These are phyloP conservation scores for Rhizophora mangle DNA, from an alignment of 345 rosid species.

Conservation along the genomic window DNA sequence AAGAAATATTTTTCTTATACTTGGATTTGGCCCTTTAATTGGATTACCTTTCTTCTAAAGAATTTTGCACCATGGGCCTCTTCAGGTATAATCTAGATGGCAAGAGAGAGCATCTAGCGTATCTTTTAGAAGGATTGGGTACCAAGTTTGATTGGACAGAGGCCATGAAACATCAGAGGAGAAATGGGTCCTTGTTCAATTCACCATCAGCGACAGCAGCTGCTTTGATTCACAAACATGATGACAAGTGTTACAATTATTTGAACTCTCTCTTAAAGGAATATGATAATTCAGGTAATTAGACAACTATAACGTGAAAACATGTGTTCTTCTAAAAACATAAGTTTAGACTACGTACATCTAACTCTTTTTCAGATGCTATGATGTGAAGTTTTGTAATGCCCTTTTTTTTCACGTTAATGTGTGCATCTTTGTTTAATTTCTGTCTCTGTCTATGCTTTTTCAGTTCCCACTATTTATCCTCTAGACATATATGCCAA, in stretches of 20 bases:
- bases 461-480: constrained; percentile 13
- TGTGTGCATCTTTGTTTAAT: neutral
- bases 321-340: neutral
- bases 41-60: no score
- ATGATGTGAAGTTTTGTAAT: neutral
- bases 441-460: neutral
- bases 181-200: constrained; percentile 14
- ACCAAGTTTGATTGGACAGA: constrained; percentile 1
- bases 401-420: neutral
- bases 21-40: no score
- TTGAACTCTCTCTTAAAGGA: constrained; percentile 1
- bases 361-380: neutral
- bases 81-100: neutral
- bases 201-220: constrained; percentile 25
- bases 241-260: constrained; percentile 12
- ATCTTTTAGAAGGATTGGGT: constrained; percentile 16
- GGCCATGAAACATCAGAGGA: constrained; percentile 17
- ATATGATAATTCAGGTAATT: constrained; percentile 5
- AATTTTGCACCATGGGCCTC: no score
- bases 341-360: neutral
- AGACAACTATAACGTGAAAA: no score
- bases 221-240: constrained; percentile 11
- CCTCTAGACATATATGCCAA: constrained; percentile 9
- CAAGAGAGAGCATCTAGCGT: constrained; percentile 8
- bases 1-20: no score